phyloP scores from a whole-genome alignment of 1,139 yeast species.

The Saccharomyces hybrid region DNA sequence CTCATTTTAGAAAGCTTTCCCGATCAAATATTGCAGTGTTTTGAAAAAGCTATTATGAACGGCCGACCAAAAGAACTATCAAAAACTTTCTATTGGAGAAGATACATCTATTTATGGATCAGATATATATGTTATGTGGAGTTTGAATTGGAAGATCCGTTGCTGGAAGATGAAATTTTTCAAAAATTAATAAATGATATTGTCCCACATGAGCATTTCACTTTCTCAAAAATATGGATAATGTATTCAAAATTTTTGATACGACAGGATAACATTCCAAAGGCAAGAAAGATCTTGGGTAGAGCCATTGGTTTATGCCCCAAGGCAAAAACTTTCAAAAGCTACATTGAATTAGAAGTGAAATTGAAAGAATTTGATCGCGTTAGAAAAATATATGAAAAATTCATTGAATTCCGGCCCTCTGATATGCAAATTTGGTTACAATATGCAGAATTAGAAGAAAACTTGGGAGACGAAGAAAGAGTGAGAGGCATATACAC shows the following conservation, averaged over 20 bases:
- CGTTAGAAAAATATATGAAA: conserved; percentile 30
- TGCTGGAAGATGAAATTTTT: conserved; percentile 47
- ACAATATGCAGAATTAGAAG: conserved; percentile 63
- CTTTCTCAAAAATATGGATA: conserved; percentile 73
- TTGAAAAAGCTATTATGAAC: conserved; percentile 40
- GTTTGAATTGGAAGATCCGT: conserved; percentile 38
- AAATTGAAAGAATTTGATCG: conserved; percentile 68
- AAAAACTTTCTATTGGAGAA: conserved; percentile 48
- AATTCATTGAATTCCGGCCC: conserved; percentile 52
- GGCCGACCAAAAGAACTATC: conserved; percentile 32
- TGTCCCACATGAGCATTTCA: conserved; percentile 52
- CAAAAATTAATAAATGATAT: conserved; percentile 37
- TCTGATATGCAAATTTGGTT: conserved; percentile 41
- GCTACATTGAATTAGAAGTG: conserved; percentile 49
- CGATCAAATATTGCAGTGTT: conserved; percentile 31
- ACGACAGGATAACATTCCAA: conserved; percentile 43
- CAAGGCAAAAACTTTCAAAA: conserved; percentile 50
- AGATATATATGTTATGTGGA: conserved; percentile 62
- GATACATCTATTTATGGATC: conserved; percentile 66
- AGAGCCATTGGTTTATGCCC: conserved; percentile 60
- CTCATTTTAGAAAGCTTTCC: conserved; percentile 35
- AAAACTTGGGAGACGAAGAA: conserved; percentile 13
- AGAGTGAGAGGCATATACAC: conserved; percentile 58
- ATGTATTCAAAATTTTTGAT: conserved; percentile 66
- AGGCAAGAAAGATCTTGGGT: conserved; percentile 69